A percentile compares a stretch with the other conserved stretches of the same genome.
Conservation (phyloP, 306 rosid genomes). For the Cucumis melo region DNA sequence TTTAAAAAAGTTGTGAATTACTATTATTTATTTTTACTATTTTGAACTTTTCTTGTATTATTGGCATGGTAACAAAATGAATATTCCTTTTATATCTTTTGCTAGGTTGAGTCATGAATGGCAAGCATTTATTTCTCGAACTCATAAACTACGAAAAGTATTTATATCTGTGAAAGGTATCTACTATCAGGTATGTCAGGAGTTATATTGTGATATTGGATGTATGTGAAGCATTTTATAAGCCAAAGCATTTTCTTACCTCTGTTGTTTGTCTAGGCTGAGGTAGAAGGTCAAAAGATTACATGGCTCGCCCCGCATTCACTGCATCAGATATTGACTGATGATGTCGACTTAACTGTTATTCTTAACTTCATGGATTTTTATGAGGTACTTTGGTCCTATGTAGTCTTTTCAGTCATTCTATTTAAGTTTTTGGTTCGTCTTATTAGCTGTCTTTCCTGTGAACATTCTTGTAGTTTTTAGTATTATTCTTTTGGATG, state of each 20-base stretch:
- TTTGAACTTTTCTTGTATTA: background rate
- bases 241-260: background rate
- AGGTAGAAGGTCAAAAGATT: constrained; percentile 60
- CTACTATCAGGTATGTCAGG: constrained; percentile 61
- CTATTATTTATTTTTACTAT: too few relatives aligned
- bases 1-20: too few relatives aligned
- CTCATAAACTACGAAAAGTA: constrained; percentile 65
- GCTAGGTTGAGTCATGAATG: constrained; percentile 86
- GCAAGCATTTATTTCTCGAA: constrained; percentile 73
- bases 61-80: background rate
- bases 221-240: background rate
- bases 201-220: background rate
- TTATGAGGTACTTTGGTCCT: constrained; percentile 41
- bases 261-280: constrained; percentile 41
- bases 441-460: background rate
- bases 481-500: too few relatives aligned
- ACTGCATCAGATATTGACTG: constrained; percentile 73
- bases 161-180: constrained; percentile 86
- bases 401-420: background rate
- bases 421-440: background rate
- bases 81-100: background rate
- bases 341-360: constrained; percentile 57
- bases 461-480: background rate
- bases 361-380: constrained; percentile 69
- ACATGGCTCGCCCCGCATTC: constrained; percentile 95